These are phyloP conservation scores for Cladobotryum protrusum DNA, from an alignment of 2,329 filamentous ascomycete species.

Conservation along the genomic window DNA sequence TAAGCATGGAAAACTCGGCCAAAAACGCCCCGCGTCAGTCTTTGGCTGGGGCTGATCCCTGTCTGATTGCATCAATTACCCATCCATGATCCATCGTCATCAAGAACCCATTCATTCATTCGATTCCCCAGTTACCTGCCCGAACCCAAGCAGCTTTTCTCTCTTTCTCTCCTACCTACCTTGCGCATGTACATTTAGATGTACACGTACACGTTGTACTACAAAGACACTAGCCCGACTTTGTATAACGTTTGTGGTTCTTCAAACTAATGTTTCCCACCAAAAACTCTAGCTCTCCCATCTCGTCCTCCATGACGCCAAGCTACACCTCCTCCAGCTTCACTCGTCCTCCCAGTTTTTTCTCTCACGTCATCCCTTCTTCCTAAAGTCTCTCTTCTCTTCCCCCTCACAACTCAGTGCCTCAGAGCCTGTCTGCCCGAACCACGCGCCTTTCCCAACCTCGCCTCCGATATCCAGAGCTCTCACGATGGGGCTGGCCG, in stretches of 20 bases:
- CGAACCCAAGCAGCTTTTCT: too few species aligned
- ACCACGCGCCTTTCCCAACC: conserved; percentile 48
- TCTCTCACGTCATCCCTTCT: conserved; percentile 21
- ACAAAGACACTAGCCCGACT: not conserved
- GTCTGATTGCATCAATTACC: not conserved
- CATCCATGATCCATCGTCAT: not conserved
- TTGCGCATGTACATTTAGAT: not conserved
- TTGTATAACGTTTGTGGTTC: not conserved
- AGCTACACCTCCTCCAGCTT: conserved; percentile 31
- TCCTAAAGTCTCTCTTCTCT: conserved; percentile 24
- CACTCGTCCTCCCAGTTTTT: conserved; percentile 15
- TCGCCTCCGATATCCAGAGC: conserved; percentile 47
- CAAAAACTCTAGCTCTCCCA: conserved; percentile 39
- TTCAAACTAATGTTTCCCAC: conserved; percentile 4
- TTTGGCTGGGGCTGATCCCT: conserved; percentile 12
- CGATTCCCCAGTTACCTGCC: too few species aligned
- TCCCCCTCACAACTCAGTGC: conserved; percentile 26
- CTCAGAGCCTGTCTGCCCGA: conserved; percentile 47
- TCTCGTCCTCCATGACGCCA: conserved; percentile 45
- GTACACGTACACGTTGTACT: conserved; percentile 1
- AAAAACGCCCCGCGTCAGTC: conserved; percentile 13
- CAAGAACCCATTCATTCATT: not conserved
- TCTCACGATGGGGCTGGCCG: conserved; percentile 55
- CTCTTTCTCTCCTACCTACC: too few species aligned
- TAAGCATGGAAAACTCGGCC: conserved; percentile 13